Base-by-base conservation (phyloP, 768 basidiomycete genomes). In the Mrakia blollopis region DNA sequence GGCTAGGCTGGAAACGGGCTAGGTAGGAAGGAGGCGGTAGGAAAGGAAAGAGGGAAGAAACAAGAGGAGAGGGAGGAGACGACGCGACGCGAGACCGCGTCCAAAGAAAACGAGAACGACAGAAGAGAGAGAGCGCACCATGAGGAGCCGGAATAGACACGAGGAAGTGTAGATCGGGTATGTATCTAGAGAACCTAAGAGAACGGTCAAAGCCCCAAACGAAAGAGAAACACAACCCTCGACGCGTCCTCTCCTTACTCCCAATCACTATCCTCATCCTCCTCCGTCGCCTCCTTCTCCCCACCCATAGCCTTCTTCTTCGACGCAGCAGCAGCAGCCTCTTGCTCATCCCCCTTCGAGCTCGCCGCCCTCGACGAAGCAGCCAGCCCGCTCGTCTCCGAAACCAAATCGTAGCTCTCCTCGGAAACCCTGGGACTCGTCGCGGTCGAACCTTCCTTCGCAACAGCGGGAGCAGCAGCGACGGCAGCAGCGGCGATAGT, bases 201-300 rank as follows among this genome's bases (percentile, higher is more conserved):
- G 13, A 21, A 50, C 16, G 18, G 2, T 16, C 44, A 21, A 62
- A 35, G 3, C 61, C 30, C 1, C 3, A n/a, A 35, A n/a, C 61
- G 13, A 30, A 25, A 61, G 8, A 9, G 1, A 8, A 21, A 50
- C 47, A 18, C 47, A 18, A 18, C 47, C 47, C 1, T 50, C n/a
- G n/a, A n/a, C n/a, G n/a, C 47, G 2, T 21, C 47, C 18, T 18
- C 47, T 50, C 47, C 10, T 84, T 83, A 91, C 80, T 91, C 90
- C 90, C 90, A 91, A 79, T 91, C 90, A 80, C 88, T 89, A 67
- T 88, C 88, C 0, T 83, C 86, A 8, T 86, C 87, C 0, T 86
- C 86, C 11, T 86, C 86, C 78, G 79, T 23, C 79, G 78, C n/a
- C n/a, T n/a, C n/a, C n/a, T n/a, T 76, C 84, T 74, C 73, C 1